Base-by-base conservation (phyloP, 176 grass and related monocot genomes). In the maize (Zea mays) region DNA sequence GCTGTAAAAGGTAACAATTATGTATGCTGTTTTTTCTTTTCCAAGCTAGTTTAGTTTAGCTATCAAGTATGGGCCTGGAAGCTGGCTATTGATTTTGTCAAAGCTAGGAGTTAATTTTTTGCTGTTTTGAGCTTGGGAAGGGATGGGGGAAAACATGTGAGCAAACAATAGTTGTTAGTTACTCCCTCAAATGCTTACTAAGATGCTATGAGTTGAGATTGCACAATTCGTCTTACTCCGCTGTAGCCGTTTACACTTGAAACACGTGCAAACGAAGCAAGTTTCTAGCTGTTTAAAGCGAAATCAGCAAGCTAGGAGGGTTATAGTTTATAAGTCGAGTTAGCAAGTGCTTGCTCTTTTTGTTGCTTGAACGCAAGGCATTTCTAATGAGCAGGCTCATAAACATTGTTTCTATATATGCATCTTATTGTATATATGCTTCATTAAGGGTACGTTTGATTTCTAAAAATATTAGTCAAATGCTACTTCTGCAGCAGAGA, bases 191-290 rank as follows among this genome's bases (percentile, higher is more conserved):
- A 12, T 65, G 4, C 57, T 80, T 71, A 50, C 41, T 50, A 20
- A n/a, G 65, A 74, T 69, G 46, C 13, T 48, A 14, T n/a, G 41
- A 62, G 33, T 56, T 74, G n/a, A 14, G 4, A 15, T 6, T 62
- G 4, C 71, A 56, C 14, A 3, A 14, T 36, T 80, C 13, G 20
- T 69, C 62, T 69, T 99, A 95, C 88, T 94, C 93, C 92, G 40
- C 86, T 27, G 27, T 27, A 27, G 27, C 27, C 27, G 27, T 27
- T 27, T 27, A 27, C 27, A 27, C 27, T 27, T 27, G 90, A 44
- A 85, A 90, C 78, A 90, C 88, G 77, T 88, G 86, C 38, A 65
- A 67, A 13, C 13, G 20, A 78, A 72, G n/a, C 10, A 78, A 65
- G 19, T 39, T 59, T 78, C 9, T 72, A 72, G 3, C 58, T 60